Evolutionary conservation across 2,329 filamentous ascomycete species (phyloP), one percentile per base, ranked within the genome.

Genomic region (Aspergillus costaricaensis): DNA sequence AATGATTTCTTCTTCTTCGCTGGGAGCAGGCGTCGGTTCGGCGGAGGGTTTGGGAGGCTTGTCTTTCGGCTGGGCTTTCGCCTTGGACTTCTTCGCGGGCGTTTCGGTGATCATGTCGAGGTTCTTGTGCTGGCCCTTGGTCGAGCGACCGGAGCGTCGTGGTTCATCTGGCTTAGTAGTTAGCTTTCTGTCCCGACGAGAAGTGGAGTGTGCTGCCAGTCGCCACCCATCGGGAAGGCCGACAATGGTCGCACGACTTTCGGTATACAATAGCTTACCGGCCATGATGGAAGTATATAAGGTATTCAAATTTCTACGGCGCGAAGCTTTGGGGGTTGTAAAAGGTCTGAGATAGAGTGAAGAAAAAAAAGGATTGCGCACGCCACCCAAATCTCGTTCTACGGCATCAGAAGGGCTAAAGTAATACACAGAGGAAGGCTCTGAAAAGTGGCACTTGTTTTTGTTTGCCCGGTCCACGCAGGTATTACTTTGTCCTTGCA

Each of bases 111-210:
- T 59, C 53, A 77, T 83, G 72, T 96, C 92, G 68, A 92, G 88
- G 66, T 90, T 90, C 78, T 96, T 96, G 78, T 98, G 92, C 71
- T 97, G 93, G 74, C 95, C 95, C 75, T 99, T 99, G 65, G 95
- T 99, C 70, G 94, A 92, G 72, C 95, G 90, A 66, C 95, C 93
- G 47, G 95, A 99, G 74, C 95, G 91, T 76, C 95, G 90, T 61
- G 92, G 91, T 85, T 97, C 94, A 67, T 89, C 87, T 89, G 76
- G 66, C 54, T n/a, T 62, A 38, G 41, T 43, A 14, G 70, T 78
- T 72, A 77, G 74, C 68, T 61, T 66, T 65, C 58, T 65, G 53
- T 52, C 58, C 32, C 43, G 49, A 25, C 44, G 25, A 44, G 52
- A 48, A 47, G 43, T 25, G 23, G n/a, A 36, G 12, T 41, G 56